These are phyloP conservation scores for Penicillium crustosum DNA, from an alignment of 2,329 filamentous ascomycete species.

Conservation along the genomic window DNA sequence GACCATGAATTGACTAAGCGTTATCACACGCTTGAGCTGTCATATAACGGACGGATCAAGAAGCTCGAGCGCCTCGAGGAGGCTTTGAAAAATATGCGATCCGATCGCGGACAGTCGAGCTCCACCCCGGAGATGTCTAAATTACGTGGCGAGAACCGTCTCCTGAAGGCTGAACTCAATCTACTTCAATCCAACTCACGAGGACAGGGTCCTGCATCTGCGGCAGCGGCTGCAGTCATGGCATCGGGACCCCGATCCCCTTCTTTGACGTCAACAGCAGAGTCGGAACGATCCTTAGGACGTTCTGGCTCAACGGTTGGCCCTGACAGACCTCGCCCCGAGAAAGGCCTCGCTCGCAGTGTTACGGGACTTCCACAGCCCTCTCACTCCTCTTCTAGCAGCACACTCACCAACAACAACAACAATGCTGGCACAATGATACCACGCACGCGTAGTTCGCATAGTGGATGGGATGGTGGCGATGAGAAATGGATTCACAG, in stretches of 20 bases:
- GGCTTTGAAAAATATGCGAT: constrained; percentile 64
- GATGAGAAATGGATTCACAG: constrained; percentile 77
- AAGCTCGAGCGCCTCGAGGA: constrained; percentile 85
- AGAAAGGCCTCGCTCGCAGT: constrained; percentile 32
- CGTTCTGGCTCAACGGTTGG: constrained; percentile 57
- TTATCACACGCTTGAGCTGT: constrained; percentile 81
- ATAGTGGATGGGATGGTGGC: constrained; percentile 48
- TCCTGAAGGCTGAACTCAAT: constrained; percentile 61
- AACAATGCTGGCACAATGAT: constrained; percentile 31
- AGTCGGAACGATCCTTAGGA: constrained; percentile 49
- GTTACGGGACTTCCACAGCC: constrained; percentile 38
- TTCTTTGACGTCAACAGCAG: constrained; percentile 25
- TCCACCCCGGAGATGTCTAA: constrained; percentile 57
- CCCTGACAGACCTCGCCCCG: constrained; percentile 28
- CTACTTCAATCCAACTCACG: constrained; percentile 68
- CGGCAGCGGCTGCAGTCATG: constrained; percentile 38
- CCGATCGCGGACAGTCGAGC: constrained; percentile 31
- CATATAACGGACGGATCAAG: constrained; percentile 75
- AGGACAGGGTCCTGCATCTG: constrained; percentile 50
- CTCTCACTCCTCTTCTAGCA: constrained; percentile 34
- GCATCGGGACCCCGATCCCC: constrained; percentile 22
- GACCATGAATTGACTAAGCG: constrained; percentile 89
- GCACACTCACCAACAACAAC: constrained; percentile 35
- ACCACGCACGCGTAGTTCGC: constrained; percentile 25
- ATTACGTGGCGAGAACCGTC: constrained; percentile 60